These are phyloP conservation scores for Talaromyces verruculosus DNA, from an alignment of 2,329 filamentous ascomycete genomes.

Conservation along the genomic window DNA sequence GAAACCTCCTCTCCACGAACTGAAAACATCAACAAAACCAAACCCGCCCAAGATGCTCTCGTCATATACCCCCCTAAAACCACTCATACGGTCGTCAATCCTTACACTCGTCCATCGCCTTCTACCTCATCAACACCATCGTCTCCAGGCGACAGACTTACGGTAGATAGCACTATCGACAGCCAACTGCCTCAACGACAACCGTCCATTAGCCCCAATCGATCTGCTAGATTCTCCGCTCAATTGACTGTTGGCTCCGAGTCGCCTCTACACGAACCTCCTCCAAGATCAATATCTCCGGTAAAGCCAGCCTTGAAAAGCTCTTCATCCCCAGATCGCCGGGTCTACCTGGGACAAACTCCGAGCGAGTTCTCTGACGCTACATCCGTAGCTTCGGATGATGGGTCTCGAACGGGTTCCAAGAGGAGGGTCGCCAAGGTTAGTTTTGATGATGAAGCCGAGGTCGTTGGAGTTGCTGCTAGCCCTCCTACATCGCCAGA, in stretches of 20 bases:
- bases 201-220: constrained; percentile 47
- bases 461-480: constrained; percentile 48
- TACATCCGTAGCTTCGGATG: constrained; percentile 51
- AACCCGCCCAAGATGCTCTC: background rate
- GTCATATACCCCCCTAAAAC: constrained; percentile 11
- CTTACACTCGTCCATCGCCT: constrained; percentile 11
- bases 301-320: constrained; percentile 63
- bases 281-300: constrained; percentile 60
- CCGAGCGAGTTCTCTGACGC: constrained; percentile 59
- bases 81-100: constrained; percentile 6
- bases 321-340: constrained; percentile 45
- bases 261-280: constrained; percentile 57
- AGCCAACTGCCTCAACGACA: constrained; percentile 13
- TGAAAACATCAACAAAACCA: background rate
- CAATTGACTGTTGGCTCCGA: constrained; percentile 51
- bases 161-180: constrained; percentile 8
- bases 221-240: constrained; percentile 59
- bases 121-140: constrained; percentile 21
- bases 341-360: constrained; percentile 31
- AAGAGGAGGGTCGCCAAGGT: constrained; percentile 59
- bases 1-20: background rate
- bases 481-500: constrained; percentile 45
- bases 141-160: constrained; percentile 18
- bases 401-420: constrained; percentile 40
- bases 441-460: constrained; percentile 67